phyloP scores from a whole-genome alignment of 257 asterid species.

The Ophiorrhiza pumila region DNA sequence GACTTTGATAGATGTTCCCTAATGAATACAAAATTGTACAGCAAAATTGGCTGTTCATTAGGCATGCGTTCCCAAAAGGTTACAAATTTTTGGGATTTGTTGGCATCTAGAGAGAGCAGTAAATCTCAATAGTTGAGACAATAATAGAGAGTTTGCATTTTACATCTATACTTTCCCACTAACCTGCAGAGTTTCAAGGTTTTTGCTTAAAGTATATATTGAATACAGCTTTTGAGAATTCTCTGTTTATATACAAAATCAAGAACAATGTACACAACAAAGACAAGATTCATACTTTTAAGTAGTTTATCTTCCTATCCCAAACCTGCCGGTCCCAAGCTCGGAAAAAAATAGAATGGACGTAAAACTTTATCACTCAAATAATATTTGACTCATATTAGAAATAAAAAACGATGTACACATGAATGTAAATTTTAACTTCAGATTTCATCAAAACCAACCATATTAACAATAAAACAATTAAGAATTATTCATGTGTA shows the following conservation, averaged over 20 bases:
- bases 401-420: too few relatives aligned
- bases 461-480: neutral
- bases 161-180: neutral
- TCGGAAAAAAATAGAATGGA: too few relatives aligned
- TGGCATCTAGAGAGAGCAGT: conserved; percentile 1
- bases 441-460: too few relatives aligned
- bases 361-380: too few relatives aligned
- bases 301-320: too few relatives aligned
- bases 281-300: too few relatives aligned
- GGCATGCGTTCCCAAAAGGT: conserved; percentile 22
- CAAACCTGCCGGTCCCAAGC: too few relatives aligned
- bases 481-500: neutral
- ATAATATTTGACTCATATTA: too few relatives aligned
- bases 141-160: neutral
- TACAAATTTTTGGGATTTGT: conserved; percentile 5
- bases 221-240: too few relatives aligned
- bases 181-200: neutral
- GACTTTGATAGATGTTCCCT: neutral
- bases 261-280: too few relatives aligned
- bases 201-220: neutral
- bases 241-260: too few relatives aligned
- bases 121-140: neutral
- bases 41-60: conserved; percentile 20
- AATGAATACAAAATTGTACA: conserved; percentile 18
- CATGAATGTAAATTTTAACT: too few relatives aligned